Evolutionary conservation across 345 rosid species (phyloP), one percentile per base, ranked within the genome.

Genomic region (Lumnitzera racemosa): DNA sequence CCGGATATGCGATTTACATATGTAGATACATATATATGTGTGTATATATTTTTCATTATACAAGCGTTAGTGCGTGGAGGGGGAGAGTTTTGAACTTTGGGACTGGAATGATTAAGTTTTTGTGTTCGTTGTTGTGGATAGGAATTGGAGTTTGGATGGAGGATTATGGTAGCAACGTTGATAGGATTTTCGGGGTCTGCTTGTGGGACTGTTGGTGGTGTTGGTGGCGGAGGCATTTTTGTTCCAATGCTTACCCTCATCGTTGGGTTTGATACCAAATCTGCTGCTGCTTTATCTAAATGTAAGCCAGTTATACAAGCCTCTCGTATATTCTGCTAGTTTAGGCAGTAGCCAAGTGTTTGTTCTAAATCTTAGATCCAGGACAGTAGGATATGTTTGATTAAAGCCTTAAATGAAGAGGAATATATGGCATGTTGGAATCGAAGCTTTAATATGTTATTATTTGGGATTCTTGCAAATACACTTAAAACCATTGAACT

Each of bases 241-340:
- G 98, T 91, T 41, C 98, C 98, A 2, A 91, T 89, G 98, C 96
- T 91, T 56, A 91, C 95, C 49, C 74, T 91, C 61, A 61, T 91
- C 17, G 92, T 91, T 17, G 98, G 96, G 10, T 91, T 89, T 15
- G 98, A 91, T 51, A 81, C 98, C 13, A 91, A 91, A 69, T 91
- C 98, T 11, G 96, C 98, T 23, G 98, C 98, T 63, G 96, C 98
- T n/a, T 59, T 91, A 61, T 91, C 98, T 15, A 91, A 91, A 82
- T 91, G 96, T 91, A 81, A 58, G 25, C 23, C 17, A 24, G 12
- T 49, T 48, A 25, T 61, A 53, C 13, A 53, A 53, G 2, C 2
- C 15, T 7, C 9, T 14, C 52, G 3, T 16, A 49, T 14, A 4
- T 49, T 49, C 11, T 49, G 20, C 2, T 20, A 13, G 3, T 56